These are phyloP conservation scores for Kwoniella shandongensis DNA, from an alignment of 768 basidiomycete genomes.

Conservation along the genomic window DNA sequence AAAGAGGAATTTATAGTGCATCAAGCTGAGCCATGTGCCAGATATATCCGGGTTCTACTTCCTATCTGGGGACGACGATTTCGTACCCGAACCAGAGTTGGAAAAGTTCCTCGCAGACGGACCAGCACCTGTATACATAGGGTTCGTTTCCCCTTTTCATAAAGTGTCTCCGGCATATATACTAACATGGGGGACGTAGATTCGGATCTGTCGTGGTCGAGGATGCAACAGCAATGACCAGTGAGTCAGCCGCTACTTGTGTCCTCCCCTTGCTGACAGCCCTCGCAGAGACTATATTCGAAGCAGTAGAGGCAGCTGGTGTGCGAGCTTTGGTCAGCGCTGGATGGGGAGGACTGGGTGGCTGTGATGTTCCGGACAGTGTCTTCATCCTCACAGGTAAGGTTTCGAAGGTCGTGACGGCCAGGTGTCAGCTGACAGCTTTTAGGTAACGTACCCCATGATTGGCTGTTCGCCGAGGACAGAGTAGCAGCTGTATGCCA, in stretches of 20 bases:
- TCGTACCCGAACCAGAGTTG: conserved; percentile 59
- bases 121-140: conserved; percentile 64
- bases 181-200: too few species aligned
- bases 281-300: conserved; percentile 60
- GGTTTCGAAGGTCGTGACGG: conserved; percentile 1
- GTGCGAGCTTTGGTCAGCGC: conserved; percentile 66
- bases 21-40: conserved; percentile 32
- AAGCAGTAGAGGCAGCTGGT: conserved; percentile 61
- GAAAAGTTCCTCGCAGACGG: conserved; percentile 60
- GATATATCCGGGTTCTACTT: conserved; percentile 70
- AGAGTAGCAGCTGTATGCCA: conserved; percentile 65
- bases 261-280: neutral
- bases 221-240: conserved; percentile 61
- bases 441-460: conserved; percentile 62
- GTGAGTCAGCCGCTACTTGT: too few species aligned
- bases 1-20: neutral
- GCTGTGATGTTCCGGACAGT: conserved; percentile 58
- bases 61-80: conserved; percentile 60
- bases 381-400: conserved; percentile 62
- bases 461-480: conserved; percentile 64
- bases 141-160: conserved; percentile 53
- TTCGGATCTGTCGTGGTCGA: conserved; percentile 68
- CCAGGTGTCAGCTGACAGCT: neutral
- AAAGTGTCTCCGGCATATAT: too few species aligned
- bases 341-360: conserved; percentile 68